Percentiles rank a stretch among this genome's conserved stretches.
phyloP scores from a whole-genome alignment of 768 basidiomycete genomes.

The Gyrodon lividus region DNA sequence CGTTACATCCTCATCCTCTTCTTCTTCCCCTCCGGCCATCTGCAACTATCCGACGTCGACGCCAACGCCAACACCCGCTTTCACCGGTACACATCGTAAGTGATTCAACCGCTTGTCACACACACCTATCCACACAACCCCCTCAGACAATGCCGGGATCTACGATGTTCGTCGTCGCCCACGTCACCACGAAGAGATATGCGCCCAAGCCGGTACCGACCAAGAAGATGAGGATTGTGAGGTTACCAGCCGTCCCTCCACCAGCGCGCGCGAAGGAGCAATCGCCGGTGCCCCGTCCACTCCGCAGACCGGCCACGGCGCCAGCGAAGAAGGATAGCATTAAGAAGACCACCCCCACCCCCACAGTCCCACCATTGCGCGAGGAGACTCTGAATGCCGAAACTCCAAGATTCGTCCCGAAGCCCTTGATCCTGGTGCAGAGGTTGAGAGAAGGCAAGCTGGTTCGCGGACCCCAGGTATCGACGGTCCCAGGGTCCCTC shows the following conservation, averaged over 20 bases:
- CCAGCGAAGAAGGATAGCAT: no score
- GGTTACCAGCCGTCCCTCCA: not conserved
- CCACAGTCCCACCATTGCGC: not conserved
- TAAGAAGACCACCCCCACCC: not conserved
- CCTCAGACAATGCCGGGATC: not conserved
- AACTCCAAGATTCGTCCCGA: no score
- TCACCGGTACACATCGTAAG: not conserved
- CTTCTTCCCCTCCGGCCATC: no score
- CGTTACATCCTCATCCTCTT: not conserved
- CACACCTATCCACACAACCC: not conserved
- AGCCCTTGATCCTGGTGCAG: no score
- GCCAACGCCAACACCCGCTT: not conserved
- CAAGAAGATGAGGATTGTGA: not conserved
- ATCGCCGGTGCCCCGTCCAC: not conserved
- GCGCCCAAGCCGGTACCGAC: not conserved
- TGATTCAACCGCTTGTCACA: not conserved
- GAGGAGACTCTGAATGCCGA: not conserved
- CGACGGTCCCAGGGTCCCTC: not conserved
- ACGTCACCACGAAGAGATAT: not conserved
- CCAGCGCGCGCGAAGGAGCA: not conserved
- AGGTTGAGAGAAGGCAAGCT: no score
- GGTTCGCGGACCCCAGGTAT: no score
- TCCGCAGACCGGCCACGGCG: no score
- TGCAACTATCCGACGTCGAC: not conserved
- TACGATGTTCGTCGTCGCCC: conserved; percentile 13